These are phyloP conservation scores for Arabis hirsuta DNA, from an alignment of 345 rosid genomes.

Conservation along the genomic window DNA sequence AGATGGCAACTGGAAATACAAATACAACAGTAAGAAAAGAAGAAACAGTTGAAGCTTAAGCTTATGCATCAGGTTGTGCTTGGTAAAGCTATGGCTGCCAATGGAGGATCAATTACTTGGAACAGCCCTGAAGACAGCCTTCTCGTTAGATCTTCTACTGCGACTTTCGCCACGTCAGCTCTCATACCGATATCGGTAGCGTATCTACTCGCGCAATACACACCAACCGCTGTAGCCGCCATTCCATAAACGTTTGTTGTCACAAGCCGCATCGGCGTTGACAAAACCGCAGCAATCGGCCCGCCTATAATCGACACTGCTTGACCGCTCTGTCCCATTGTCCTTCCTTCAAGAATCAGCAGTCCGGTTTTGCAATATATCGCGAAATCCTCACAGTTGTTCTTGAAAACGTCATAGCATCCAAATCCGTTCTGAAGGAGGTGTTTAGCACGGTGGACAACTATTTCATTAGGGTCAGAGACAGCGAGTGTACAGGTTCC, in stretches of 20 bases:
- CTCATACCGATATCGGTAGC: conserved; percentile 91
- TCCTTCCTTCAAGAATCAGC: conserved; percentile 58
- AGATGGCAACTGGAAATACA: neutral
- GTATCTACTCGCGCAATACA: conserved; percentile 78
- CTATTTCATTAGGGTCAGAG: conserved; percentile 55
- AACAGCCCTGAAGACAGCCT: conserved; percentile 66
- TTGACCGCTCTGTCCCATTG: conserved; percentile 89
- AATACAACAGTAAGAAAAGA: conserved; percentile 10
- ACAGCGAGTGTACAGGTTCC: conserved; percentile 92
- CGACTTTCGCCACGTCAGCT: conserved; percentile 70
- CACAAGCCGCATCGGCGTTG: conserved; percentile 69
- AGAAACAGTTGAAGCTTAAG: neutral
- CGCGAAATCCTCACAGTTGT: conserved; percentile 85
- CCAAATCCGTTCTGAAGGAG: conserved; percentile 88
- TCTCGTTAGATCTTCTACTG: conserved; percentile 73
- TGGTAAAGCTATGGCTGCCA: conserved; percentile 39
- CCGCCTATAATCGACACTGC: conserved; percentile 77
- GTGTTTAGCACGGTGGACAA: conserved; percentile 73
- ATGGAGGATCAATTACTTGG: conserved; percentile 58
- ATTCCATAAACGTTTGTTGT: conserved; percentile 82
- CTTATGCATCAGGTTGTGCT: conserved; percentile 10
- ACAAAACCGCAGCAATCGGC: conserved; percentile 78
- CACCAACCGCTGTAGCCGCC: conserved; percentile 80
- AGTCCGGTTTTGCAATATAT: conserved; percentile 87
- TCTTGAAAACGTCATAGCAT: conserved; percentile 77